Base-by-base conservation (phyloP, 2,329 filamentous ascomycete species). In the Aspergillus sp. region DNA sequence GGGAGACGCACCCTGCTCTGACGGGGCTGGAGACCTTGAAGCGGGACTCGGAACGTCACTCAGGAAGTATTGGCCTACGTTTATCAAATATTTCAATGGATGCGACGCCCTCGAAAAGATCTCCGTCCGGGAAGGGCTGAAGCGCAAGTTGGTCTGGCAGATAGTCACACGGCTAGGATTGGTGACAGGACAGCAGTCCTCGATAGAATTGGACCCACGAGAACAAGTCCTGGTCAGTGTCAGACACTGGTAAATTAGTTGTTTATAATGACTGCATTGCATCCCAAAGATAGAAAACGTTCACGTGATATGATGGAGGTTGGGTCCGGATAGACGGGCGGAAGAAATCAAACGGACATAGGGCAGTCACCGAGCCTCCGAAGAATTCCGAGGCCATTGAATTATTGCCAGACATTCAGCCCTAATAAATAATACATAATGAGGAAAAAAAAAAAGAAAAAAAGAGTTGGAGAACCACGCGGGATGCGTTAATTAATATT, bases 1-100 rank as follows among this genome's bases (percentile, higher is more conserved):
- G 43, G 40, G 53, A 54, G 12, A 44, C 12, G 46, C 51, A 11
- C 47, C 53, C 3, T 49, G 49, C 27, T 39, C 39, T 7, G 43
- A 47, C 12, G 33, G 39, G 26, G 37, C 47, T 7, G 49, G 47
- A 29, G 57, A 62, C 27, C 36, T 43, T 6, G 57, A 59, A 10
- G 53, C 53, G 6, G 62, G 56, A 9, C 49, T 56, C 8, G 53
- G 56, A 27, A 56, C 50, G 7, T 52, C 61, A 1, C 54, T 87
- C 10, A 75, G 79, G 34, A 77, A 81, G 44, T 77, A 79, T 38
- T 95, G 90, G 86, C 79, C 81, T 2, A 72, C 77, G 36, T 82
- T 95, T 55, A 78, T 84, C 57, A 88, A 86, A 64, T 93, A 96
- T 65, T 88, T 97, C 56, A 90, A 97, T 63, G 93, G 93, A 1